Percentiles rank a stretch among this genome's conserved stretches.
phyloP scores from a whole-genome alignment of 1,139 yeast species.

The Taphrina betulina region DNA sequence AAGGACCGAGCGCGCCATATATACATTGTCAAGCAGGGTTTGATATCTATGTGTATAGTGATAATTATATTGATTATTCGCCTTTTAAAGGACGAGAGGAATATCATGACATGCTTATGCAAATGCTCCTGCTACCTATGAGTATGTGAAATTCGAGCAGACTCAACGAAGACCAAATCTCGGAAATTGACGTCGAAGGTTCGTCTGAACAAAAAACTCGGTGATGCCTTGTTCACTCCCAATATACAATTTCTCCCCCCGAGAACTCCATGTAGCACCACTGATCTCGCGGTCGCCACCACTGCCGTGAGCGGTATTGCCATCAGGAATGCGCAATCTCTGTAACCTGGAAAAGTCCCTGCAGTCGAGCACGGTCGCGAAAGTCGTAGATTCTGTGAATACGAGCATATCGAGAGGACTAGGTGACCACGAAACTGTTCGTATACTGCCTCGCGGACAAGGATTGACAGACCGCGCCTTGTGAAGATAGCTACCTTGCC shows the following conservation, averaged over 20 bases:
- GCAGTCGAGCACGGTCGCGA: slow-evolving; percentile 24
- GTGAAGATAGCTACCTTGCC: not conserved
- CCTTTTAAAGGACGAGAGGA: no score
- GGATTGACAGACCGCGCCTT: slow-evolving; percentile 4
- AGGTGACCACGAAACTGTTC: slow-evolving; percentile 20
- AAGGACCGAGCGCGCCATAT: no score
- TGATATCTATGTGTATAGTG: no score
- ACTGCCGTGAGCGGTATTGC: slow-evolving; percentile 21
- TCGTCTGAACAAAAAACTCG: slow-evolving; percentile 16
- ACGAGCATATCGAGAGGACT: slow-evolving; percentile 26
- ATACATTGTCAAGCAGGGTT: no score
- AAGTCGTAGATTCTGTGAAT: slow-evolving; percentile 20
- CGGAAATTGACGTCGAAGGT: slow-evolving; percentile 13
- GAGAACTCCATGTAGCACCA: slow-evolving; percentile 24
- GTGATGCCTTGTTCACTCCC: slow-evolving; percentile 29
- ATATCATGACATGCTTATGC: no score
- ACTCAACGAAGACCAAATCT: slow-evolving; percentile 1
- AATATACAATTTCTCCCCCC: slow-evolving; percentile 16
- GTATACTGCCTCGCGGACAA: slow-evolving; percentile 21
- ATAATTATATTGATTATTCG: no score
- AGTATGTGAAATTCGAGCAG: no score
- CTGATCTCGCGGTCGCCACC: slow-evolving; percentile 29
- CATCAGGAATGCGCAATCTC: slow-evolving; percentile 18
- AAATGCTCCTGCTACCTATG: no score
- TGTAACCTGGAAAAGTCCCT: slow-evolving; percentile 18